Evolutionary conservation across 2,329 filamentous ascomycete genomes (phyloP).

Genomic region (Fusarium proliferatum): DNA sequence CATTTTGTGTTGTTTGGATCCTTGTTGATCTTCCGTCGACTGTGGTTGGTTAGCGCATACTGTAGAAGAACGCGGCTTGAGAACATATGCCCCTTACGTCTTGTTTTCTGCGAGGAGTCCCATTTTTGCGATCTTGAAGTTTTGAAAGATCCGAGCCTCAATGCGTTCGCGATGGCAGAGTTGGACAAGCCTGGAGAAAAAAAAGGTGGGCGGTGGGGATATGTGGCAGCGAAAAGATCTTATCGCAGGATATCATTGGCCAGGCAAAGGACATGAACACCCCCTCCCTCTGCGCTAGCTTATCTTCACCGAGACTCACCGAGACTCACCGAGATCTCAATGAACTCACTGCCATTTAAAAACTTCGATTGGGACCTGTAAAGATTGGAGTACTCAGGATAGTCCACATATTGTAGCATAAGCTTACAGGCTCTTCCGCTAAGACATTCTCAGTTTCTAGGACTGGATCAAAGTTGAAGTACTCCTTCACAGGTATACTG

Average conservation of each 20-base stretch:
- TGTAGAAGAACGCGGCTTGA: background rate
- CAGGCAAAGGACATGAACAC: background rate
- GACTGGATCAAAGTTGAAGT: background rate
- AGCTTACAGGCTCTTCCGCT: background rate
- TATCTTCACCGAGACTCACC: constrained; percentile 34
- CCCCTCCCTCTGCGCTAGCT: constrained; percentile 6
- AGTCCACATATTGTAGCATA: background rate
- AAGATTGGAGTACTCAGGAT: background rate
- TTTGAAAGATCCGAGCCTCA: constrained; percentile 13
- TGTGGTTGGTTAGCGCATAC: constrained; percentile 35
- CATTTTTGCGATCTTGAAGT: constrained; percentile 43
- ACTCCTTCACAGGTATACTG: background rate
- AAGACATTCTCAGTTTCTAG: background rate
- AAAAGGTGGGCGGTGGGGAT: constrained; percentile 48
- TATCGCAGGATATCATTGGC: constrained; percentile 47
- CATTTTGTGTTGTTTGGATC: constrained; percentile 98
- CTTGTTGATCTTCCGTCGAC: constrained; percentile 76
- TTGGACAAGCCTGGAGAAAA: constrained; percentile 35
- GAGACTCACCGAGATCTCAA: constrained; percentile 10
- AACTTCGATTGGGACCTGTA: background rate
- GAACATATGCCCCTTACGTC: constrained; percentile 41
- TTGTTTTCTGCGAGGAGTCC: constrained; percentile 52
- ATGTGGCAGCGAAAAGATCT: constrained; percentile 36
- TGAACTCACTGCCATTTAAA: background rate
- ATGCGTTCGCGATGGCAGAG: constrained; percentile 21